Percentiles rank a stretch among this genome's conserved stretches.
Conservation (phyloP, 768 basidiomycete genomes). For the Amanita rimosa region DNA sequence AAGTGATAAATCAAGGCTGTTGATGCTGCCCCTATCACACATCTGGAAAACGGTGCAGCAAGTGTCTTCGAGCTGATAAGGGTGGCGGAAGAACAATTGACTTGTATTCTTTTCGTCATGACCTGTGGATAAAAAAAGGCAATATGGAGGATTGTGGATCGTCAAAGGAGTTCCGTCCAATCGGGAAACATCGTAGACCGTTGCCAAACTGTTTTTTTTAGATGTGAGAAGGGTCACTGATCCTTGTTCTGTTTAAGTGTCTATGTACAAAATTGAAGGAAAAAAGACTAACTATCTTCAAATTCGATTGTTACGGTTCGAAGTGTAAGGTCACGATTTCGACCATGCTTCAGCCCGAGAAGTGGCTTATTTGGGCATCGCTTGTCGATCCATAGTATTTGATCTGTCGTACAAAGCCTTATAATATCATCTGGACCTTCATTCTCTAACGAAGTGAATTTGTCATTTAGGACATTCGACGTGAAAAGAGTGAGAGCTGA, state of each 20-base stretch:
- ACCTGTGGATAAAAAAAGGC: slow-evolving; percentile 20
- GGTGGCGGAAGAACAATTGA: slow-evolving; percentile 23
- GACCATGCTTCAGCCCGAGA: slow-evolving; percentile 48
- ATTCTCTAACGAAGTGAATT: slow-evolving; percentile 46
- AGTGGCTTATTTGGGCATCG: slow-evolving; percentile 48
- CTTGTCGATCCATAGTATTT: slow-evolving; percentile 62
- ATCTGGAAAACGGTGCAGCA: slow-evolving; percentile 32
- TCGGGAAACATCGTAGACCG: slow-evolving; percentile 52
- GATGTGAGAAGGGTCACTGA: slow-evolving; percentile 47
- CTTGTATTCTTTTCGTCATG: slow-evolving; percentile 17
- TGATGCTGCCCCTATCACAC: slow-evolving; percentile 34
- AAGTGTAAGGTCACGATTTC: slow-evolving; percentile 51
- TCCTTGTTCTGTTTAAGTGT: slow-evolving; percentile 20
- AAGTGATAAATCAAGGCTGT: slow-evolving; percentile 27
- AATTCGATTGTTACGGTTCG: slow-evolving; percentile 26
- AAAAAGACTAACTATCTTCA: slow-evolving; percentile 20
- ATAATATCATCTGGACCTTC: slow-evolving; percentile 30
- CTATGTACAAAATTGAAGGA: background rate
- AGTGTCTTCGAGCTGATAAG: slow-evolving; percentile 12
- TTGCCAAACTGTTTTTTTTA: slow-evolving; percentile 42
- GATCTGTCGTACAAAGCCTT: slow-evolving; percentile 46
- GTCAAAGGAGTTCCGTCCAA: slow-evolving; percentile 30
- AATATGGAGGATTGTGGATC: slow-evolving; percentile 31
- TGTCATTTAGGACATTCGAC: slow-evolving; percentile 19
- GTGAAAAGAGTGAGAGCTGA: slow-evolving; percentile 22